These are phyloP conservation scores for Ogataea ramenticola DNA, from an alignment of 805 yeast genomes.

Conservation along the genomic window DNA sequence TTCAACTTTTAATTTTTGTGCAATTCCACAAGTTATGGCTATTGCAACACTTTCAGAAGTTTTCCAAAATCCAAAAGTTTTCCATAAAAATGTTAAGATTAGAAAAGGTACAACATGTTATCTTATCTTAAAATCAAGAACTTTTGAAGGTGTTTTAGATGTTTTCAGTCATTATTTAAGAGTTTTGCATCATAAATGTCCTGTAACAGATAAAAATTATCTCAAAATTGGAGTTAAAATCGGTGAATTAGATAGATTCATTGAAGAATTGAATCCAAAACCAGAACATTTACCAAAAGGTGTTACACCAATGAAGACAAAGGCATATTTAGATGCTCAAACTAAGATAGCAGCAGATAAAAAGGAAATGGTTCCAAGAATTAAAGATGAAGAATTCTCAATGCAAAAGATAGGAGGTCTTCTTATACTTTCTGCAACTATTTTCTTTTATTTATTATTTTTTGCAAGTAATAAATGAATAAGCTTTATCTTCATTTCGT, in stretches of 20 bases:
- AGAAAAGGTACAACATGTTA: constrained; percentile 82
- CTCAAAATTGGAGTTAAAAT: constrained; percentile 76
- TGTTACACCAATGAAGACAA: constrained; percentile 38
- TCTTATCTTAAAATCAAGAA: constrained; percentile 66
- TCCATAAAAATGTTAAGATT: constrained; percentile 72
- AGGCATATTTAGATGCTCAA: constrained; percentile 38
- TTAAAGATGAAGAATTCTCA: neutral
- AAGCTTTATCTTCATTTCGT: too few species aligned
- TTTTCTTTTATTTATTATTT: neutral
- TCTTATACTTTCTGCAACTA: neutral
- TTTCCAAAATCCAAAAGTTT: constrained; percentile 70
- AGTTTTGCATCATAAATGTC: constrained; percentile 69
- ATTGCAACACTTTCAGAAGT: constrained; percentile 87
- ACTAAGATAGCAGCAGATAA: constrained; percentile 33
- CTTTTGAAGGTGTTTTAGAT: constrained; percentile 66
- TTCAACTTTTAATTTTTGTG: constrained; percentile 82
- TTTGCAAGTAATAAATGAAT: neutral
- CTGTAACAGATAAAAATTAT: constrained; percentile 81
- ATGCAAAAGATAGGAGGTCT: neutral
- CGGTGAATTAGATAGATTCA: constrained; percentile 83
- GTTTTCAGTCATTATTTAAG: constrained; percentile 71
- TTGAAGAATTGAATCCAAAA: constrained; percentile 67
- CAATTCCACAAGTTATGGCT: constrained; percentile 99
- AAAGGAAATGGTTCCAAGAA: neutral
- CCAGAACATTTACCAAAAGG: constrained; percentile 48